These are phyloP conservation scores for Leucoagaricus sp. DNA, from an alignment of 1,284 basidiomycete species.

Conservation along the genomic window DNA sequence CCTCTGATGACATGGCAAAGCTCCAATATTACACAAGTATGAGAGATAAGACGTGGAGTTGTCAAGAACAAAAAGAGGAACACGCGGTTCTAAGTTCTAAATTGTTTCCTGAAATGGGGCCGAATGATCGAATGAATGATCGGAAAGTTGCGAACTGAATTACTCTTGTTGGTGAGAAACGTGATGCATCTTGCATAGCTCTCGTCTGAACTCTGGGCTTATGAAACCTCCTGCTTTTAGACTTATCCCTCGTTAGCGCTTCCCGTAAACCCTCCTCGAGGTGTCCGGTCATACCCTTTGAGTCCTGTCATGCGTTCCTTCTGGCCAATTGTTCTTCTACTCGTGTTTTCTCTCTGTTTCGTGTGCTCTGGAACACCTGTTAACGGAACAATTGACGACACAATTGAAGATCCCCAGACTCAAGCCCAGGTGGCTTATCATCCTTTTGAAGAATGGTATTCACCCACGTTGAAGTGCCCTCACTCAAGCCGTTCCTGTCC, in stretches of 20 bases:
- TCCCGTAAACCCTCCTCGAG: neutral
- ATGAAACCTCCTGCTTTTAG: constrained; percentile 1
- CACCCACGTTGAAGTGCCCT: constrained; percentile 5
- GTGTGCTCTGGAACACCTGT: constrained; percentile 20
- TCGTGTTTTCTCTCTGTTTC: constrained; percentile 15
- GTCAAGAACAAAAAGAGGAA: constrained; percentile 7
- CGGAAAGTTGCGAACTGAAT: neutral
- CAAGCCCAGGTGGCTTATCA: constrained; percentile 27
- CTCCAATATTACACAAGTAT: neutral
- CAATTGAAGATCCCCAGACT: constrained; percentile 25
- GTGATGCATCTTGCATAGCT: constrained; percentile 5
- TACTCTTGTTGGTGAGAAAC: constrained; percentile 11
- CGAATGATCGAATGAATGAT: constrained; percentile 5
- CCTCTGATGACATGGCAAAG: constrained; percentile 53
- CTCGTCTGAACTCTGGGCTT: neutral
- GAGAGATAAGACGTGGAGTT: neutral
- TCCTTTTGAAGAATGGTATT: constrained; percentile 27
- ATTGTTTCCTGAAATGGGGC: neutral
- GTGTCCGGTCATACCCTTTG: neutral
- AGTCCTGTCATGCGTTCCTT: neutral
- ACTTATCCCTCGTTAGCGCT: neutral
- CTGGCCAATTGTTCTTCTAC: constrained; percentile 14
- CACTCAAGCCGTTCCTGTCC: constrained; percentile 16
- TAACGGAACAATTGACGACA: constrained; percentile 35
- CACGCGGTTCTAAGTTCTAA: neutral